Percentiles rank a stretch among this genome's conserved stretches.
phyloP scores from a whole-genome alignment of 345 rosid genomes.

The Conringia planisiliqua region DNA sequence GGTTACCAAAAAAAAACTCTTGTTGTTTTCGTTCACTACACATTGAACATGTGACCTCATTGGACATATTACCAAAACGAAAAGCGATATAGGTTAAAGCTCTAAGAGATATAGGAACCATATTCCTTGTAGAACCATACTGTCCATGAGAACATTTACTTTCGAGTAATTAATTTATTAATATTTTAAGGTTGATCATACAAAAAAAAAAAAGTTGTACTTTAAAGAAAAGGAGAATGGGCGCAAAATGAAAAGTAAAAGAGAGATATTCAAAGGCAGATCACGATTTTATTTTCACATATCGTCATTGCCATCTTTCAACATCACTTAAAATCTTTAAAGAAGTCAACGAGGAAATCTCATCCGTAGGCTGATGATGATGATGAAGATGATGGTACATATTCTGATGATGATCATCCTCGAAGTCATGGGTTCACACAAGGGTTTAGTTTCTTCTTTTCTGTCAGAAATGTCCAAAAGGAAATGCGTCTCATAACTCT shows the following conservation, averaged over 20 bases:
- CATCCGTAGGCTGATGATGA: constrained; percentile 16
- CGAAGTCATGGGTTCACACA: constrained; percentile 26
- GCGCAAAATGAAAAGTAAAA: constrained; percentile 12
- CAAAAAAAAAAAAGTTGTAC: not conserved
- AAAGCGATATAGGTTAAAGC: not conserved
- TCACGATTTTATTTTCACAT: not conserved
- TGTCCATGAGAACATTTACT: not conserved
- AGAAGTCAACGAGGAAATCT: constrained; percentile 32
- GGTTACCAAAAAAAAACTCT: not conserved
- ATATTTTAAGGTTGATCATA: not conserved
- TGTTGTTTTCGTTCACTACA: not conserved
- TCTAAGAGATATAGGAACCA: not conserved
- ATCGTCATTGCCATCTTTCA: constrained; percentile 30
- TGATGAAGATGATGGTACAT: constrained; percentile 10
- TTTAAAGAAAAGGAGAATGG: constrained; percentile 1
- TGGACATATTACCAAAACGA: no score
- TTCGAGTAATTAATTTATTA: not conserved
- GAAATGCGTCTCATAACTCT: not conserved
- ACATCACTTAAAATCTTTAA: constrained; percentile 24
- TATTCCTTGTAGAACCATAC: not conserved
- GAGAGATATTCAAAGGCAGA: constrained; percentile 17
- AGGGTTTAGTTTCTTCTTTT: not conserved
- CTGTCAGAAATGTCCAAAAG: constrained; percentile 4
- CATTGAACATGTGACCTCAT: no score
- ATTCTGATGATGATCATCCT: constrained; percentile 7